Conservation (phyloP, 208 protist species). For the Endotrypanum monterogeii region DNA sequence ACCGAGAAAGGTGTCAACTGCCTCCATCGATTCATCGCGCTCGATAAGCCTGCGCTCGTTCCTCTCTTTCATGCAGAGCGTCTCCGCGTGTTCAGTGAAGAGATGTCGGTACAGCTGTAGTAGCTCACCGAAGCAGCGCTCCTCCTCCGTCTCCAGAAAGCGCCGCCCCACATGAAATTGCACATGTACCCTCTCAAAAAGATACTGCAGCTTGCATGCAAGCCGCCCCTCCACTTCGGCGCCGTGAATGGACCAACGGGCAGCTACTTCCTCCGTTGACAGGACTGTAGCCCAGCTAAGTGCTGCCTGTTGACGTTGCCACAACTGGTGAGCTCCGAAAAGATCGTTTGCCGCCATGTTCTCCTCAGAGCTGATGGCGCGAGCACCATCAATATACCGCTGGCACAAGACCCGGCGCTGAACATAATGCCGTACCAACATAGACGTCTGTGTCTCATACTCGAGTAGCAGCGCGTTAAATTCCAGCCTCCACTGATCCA, state of each 20-base stretch:
- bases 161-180: background rate
- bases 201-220: slow-evolving; percentile 8
- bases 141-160: slow-evolving; percentile 14
- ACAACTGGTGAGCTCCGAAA: slow-evolving; percentile 11
- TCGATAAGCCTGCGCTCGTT: slow-evolving; percentile 27
- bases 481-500: slow-evolving; percentile 52
- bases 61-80: slow-evolving; percentile 43
- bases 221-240: slow-evolving; percentile 29
- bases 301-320: background rate
- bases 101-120: slow-evolving; percentile 34
- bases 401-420: slow-evolving; percentile 35
- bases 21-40: slow-evolving; percentile 12
- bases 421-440: slow-evolving; percentile 9
- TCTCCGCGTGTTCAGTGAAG: slow-evolving; percentile 5
- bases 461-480: slow-evolving; percentile 34
- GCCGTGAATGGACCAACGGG: slow-evolving; percentile 19
- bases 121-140: slow-evolving; percentile 9
- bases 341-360: slow-evolving; percentile 23
- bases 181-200: slow-evolving; percentile 1
- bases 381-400: slow-evolving; percentile 35
- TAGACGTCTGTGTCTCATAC: slow-evolving; percentile 9
- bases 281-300: slow-evolving; percentile 14
- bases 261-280: slow-evolving; percentile 7
- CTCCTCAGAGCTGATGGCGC: slow-evolving; percentile 48
- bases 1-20: slow-evolving; percentile 13